A percentile compares a stretch with the other conserved stretches of the same genome.
Conservation (phyloP, 306 rosid species). For the Crataegus laevigata region DNA sequence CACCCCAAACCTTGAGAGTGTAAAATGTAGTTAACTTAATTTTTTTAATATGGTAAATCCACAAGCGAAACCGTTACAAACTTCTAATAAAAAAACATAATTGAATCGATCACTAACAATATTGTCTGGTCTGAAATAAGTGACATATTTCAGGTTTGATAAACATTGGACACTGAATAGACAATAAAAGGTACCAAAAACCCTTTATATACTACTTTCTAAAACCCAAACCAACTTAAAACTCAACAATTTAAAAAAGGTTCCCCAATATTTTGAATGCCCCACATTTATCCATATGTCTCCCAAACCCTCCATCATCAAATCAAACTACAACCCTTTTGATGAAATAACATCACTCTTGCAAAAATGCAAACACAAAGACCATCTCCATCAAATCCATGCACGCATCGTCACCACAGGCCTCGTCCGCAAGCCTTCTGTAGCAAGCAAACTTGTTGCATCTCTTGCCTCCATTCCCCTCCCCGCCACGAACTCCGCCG, state of each 20-base stretch:
- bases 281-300: not conserved
- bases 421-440: not conserved
- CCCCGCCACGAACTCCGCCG: not conserved
- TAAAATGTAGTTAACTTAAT: too few species aligned
- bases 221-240: not conserved
- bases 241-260: not conserved
- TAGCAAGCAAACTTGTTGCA: conserved; percentile 2
- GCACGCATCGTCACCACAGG: not conserved
- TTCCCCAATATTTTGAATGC: not conserved
- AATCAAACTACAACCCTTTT: not conserved
- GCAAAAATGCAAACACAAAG: not conserved
- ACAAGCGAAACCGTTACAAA: too few species aligned
- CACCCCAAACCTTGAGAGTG: too few species aligned
- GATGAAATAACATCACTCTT: not conserved
- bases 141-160: too few species aligned
- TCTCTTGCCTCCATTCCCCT: not conserved
- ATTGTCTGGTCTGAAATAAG: too few species aligned
- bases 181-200: not conserved
- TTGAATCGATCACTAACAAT: too few species aligned
- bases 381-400: not conserved
- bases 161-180: too few species aligned
- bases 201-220: not conserved
- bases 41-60: too few species aligned
- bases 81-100: too few species aligned
- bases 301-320: not conserved